phyloP scores from a whole-genome alignment of 1,284 basidiomycete species.

The Cryptococcus maquisensis region DNA sequence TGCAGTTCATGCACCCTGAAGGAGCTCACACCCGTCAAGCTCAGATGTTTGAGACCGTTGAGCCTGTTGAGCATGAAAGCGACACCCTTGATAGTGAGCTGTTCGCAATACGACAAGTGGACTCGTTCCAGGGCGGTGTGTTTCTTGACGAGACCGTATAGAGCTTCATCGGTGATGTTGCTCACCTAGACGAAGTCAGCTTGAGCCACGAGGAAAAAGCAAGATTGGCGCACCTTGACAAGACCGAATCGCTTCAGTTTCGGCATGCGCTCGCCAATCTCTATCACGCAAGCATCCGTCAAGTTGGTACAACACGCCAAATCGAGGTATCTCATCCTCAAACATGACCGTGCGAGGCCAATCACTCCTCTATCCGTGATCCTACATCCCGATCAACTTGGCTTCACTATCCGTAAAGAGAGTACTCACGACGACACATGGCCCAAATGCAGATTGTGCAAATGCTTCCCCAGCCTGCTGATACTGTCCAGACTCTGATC shows the following conservation, averaged over 20 bases:
- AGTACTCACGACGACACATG: conserved; percentile 63
- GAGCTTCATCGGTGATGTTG: conserved; percentile 88
- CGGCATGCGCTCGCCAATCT: conserved; percentile 74
- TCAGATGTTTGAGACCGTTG: conserved; percentile 85
- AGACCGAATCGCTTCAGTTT: conserved; percentile 93
- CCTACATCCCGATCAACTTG: conserved; percentile 47
- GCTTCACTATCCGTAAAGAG: neutral
- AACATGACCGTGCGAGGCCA: conserved; percentile 78
- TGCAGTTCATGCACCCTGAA: conserved; percentile 84
- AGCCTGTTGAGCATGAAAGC: conserved; percentile 85
- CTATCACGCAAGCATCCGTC: conserved; percentile 91
- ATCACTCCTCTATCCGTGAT: conserved; percentile 89
- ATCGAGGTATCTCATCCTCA: conserved; percentile 91
- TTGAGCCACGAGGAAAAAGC: neutral
- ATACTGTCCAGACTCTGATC: conserved; percentile 82
- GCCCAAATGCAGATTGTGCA: conserved; percentile 94
- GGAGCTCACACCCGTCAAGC: conserved; percentile 89
- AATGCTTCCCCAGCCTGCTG: conserved; percentile 77
- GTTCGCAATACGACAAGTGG: conserved; percentile 95
- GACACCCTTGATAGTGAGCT: conserved; percentile 85
- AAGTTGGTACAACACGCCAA: conserved; percentile 87
- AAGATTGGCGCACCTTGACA: conserved; percentile 65
- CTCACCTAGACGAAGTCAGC: conserved; percentile 57
- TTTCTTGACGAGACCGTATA: conserved; percentile 71
- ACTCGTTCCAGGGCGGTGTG: conserved; percentile 86